phyloP scores from a whole-genome alignment of 2,329 filamentous ascomycete genomes.

The Nemania sp. region DNA sequence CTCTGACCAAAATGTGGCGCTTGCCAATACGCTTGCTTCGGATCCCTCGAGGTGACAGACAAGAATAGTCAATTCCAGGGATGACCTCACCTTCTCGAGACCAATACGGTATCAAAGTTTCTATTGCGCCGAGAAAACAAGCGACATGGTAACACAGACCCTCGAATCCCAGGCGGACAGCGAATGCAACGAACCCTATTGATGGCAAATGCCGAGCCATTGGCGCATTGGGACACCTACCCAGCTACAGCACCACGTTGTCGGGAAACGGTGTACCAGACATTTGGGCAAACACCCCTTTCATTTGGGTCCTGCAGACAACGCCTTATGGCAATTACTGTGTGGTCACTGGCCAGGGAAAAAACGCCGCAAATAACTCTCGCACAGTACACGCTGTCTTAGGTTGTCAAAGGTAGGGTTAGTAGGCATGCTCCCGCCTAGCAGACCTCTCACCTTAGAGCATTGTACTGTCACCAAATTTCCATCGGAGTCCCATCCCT shows the following conservation, averaged over 20 bases:
- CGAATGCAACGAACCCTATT: not conserved
- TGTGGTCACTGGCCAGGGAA: not conserved
- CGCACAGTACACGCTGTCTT: not conserved
- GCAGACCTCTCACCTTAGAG: too few relatives aligned
- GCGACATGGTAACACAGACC: not conserved
- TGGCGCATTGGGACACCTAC: not conserved
- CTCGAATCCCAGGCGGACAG: not conserved
- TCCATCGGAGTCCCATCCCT: conserved; percentile 1
- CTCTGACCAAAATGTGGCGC: not conserved
- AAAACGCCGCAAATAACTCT: not conserved
- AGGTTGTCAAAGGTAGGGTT: not conserved
- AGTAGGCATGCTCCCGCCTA: too few relatives aligned
- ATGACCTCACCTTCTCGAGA: not conserved
- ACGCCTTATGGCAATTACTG: too few relatives aligned
- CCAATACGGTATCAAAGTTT: not conserved
- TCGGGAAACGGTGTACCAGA: not conserved
- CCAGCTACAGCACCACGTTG: not conserved
- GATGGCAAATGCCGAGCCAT: not conserved
- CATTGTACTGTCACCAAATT: too few relatives aligned
- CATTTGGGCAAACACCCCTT: not conserved
- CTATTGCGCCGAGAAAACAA: not conserved
- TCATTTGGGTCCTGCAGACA: not conserved
- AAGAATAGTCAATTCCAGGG: not conserved
- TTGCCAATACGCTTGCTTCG: not conserved
- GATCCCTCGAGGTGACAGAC: not conserved